phyloP scores from a whole-genome alignment of 345 rosid species.

The Cochlearia excelsa region DNA sequence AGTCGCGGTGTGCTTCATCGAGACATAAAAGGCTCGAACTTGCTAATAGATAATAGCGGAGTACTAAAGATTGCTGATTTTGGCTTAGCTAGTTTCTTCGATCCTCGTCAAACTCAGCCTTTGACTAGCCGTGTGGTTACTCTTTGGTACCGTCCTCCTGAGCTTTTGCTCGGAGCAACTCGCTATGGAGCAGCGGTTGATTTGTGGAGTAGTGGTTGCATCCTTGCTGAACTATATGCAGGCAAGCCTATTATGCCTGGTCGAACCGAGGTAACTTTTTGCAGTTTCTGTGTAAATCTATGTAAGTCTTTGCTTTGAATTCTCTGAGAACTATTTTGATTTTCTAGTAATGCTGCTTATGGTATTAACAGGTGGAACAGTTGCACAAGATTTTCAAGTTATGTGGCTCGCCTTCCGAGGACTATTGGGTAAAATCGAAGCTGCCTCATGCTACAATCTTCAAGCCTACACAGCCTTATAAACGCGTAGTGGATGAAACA shows the following conservation, averaged over 20 bases:
- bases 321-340: neutral
- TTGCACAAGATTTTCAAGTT: conserved; percentile 96
- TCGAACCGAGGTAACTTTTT: conserved; percentile 81
- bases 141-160: conserved; percentile 95
- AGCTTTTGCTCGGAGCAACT: conserved; percentile 67
- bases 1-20: conserved; percentile 91
- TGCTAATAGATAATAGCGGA: conserved; percentile 86
- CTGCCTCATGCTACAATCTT: conserved; percentile 97
- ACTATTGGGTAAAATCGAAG: conserved; percentile 90
- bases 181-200: conserved; percentile 85
- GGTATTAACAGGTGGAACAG: conserved; percentile 78
- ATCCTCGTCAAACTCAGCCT: conserved; percentile 68
- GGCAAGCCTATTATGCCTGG: conserved; percentile 99
- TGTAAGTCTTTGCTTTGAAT: conserved; percentile 5
- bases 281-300: neutral
- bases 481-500: conserved; percentile 84
- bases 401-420: conserved; percentile 96
- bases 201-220: conserved; percentile 96
- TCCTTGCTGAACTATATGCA: conserved; percentile 89
- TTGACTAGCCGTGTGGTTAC: conserved; percentile 97
- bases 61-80: conserved; percentile 92
- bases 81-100: conserved; percentile 88
- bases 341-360: conserved; percentile 24
- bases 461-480: conserved; percentile 95
- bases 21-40: conserved; percentile 96